Conservation (phyloP, 352 stramenopile species). For the Peronospora destructor region DNA sequence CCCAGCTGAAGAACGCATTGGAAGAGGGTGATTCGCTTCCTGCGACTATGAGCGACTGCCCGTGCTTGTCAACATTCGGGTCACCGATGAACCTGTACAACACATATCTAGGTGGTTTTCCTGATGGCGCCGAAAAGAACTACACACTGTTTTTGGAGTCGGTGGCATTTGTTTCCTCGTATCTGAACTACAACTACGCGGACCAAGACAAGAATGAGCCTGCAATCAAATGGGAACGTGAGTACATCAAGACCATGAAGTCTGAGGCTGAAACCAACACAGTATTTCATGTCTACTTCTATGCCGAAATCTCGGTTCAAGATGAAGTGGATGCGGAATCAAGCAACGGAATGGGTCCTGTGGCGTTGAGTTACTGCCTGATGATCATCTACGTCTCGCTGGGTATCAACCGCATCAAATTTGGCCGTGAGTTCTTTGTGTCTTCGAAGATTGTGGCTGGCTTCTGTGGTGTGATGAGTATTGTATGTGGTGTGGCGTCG, state of each 20-base stretch:
- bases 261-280: conserved; percentile 31
- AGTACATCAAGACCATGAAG: conserved; percentile 53
- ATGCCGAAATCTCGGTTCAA: conserved; percentile 50
- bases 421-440: conserved; percentile 41
- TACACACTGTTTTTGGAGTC: conserved; percentile 44
- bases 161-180: conserved; percentile 42
- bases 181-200: conserved; percentile 59
- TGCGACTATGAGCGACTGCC: conserved; percentile 51
- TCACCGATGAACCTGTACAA: conserved; percentile 72
- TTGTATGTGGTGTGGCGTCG: conserved; percentile 46
- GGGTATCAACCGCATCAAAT: conserved; percentile 57
- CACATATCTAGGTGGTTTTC: conserved; percentile 51
- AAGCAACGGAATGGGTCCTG: conserved; percentile 42
- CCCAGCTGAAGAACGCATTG: conserved; percentile 32
- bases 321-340: conserved; percentile 55
- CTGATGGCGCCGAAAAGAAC: conserved; percentile 40
- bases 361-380: conserved; percentile 44
- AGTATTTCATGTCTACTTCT: conserved; percentile 51
- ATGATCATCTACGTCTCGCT: conserved; percentile 68
- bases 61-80: conserved; percentile 51
- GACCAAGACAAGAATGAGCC: conserved; percentile 39
- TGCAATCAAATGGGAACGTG: conserved; percentile 50
- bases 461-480: conserved; percentile 52
- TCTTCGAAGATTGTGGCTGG: conserved; percentile 50
- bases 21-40: conserved; percentile 36